These are phyloP conservation scores for Plenodomus biglobosus DNA, from an alignment of 2,329 filamentous ascomycete genomes.

Conservation along the genomic window DNA sequence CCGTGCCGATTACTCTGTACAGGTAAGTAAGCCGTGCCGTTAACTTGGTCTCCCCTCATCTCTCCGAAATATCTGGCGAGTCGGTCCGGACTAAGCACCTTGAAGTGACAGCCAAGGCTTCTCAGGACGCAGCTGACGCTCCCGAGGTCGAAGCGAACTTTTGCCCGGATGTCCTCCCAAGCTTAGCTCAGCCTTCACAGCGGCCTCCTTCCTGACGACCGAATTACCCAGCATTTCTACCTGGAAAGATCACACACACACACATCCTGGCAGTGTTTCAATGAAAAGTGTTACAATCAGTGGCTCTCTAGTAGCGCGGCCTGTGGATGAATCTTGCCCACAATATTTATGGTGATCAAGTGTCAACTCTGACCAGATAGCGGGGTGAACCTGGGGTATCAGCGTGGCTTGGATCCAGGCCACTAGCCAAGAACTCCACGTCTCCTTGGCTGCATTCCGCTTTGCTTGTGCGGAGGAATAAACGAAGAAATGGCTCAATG, in stretches of 20 bases:
- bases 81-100: constrained; percentile 19
- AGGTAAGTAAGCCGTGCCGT: background rate
- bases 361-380: background rate
- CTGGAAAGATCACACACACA: no score
- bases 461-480: constrained; percentile 10
- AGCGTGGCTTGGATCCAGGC: constrained; percentile 41
- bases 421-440: constrained; percentile 29
- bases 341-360: background rate
- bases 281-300: background rate
- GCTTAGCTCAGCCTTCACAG: background rate
- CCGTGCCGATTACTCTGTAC: background rate
- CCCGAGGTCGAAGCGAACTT: constrained; percentile 14
- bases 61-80: constrained; percentile 15
- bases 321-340: background rate
- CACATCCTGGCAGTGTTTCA: no score
- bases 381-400: constrained; percentile 22
- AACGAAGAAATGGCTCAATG: background rate
- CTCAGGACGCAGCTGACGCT: constrained; percentile 9
- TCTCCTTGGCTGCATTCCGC: constrained; percentile 30
- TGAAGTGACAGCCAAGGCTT: constrained; percentile 20
- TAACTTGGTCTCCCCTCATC: background rate
- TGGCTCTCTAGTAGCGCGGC: background rate
- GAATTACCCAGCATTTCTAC: no score
- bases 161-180: background rate
- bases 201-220: background rate